These are phyloP conservation scores for Liquidambar formosana DNA, from an alignment of 164 flowering plant species.

Conservation along the genomic window DNA sequence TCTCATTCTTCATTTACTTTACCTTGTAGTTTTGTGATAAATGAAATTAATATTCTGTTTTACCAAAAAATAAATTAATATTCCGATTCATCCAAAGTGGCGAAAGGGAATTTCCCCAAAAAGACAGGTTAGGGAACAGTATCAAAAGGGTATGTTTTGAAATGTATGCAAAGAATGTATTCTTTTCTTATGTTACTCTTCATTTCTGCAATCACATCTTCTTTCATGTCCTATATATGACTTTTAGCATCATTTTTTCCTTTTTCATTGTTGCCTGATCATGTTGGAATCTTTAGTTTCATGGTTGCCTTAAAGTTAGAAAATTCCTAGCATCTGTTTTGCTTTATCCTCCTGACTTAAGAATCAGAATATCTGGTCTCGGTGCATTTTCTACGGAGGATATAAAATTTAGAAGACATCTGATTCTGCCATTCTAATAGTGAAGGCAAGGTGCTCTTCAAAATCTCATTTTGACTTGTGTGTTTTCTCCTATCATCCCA, in stretches of 20 bases:
- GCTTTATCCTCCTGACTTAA: background rate
- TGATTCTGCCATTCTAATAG: background rate
- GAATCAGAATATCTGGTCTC: background rate
- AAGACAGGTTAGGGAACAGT: background rate
- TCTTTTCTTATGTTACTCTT: slow-evolving; percentile 18
- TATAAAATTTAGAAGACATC: background rate
- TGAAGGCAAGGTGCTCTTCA: background rate
- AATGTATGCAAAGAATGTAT: slow-evolving; percentile 20
- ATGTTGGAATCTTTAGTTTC: slow-evolving; percentile 12
- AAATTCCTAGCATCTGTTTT: background rate
- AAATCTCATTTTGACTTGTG: background rate
- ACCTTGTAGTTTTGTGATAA: background rate
- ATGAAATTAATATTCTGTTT: background rate
- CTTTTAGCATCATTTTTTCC: too few relatives aligned
- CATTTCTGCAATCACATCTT: slow-evolving; percentile 2
- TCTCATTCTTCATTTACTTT: background rate
- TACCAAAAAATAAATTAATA: too few relatives aligned
- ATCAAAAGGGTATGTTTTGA: slow-evolving; percentile 1
- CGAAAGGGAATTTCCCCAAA: background rate
- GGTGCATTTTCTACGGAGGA: background rate
- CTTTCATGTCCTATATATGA: background rate
- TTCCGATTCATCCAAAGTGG: background rate
- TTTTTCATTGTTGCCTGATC: too few relatives aligned
- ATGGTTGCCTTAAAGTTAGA: background rate
- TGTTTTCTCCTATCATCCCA: background rate